Conservation (phyloP, 2,329 filamentous ascomycete species). For the Fusarium temperatum region DNA sequence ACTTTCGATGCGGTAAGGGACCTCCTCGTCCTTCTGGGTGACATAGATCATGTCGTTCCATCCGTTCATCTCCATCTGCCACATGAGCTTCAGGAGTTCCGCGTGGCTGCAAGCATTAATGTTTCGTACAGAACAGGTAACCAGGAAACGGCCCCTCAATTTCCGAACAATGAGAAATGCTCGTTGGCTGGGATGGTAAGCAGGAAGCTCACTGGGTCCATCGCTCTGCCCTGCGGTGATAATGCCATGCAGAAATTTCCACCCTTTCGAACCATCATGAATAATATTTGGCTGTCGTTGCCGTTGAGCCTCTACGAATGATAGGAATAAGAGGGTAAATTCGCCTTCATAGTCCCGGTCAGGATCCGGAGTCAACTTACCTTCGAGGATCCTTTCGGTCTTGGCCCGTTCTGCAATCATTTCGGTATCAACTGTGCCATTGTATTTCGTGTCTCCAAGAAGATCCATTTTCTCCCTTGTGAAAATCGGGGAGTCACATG, state of each 20-base stretch:
- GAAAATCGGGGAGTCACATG: not conserved
- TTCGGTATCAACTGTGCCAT: not conserved
- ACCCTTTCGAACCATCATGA: slow-evolving; percentile 4
- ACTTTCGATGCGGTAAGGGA: slow-evolving; percentile 19
- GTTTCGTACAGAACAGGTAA: not conserved
- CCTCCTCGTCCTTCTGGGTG: slow-evolving; percentile 1
- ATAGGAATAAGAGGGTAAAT: not conserved
- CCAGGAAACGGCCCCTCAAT: not conserved
- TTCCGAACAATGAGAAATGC: slow-evolving; percentile 13
- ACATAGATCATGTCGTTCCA: slow-evolving; percentile 44
- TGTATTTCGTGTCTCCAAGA: not conserved
- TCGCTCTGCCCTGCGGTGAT: not conserved
- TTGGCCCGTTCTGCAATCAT: slow-evolving; percentile 2
- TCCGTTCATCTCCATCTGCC: slow-evolving; percentile 16
- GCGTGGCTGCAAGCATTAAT: slow-evolving; percentile 17
- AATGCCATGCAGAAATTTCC: slow-evolving; percentile 16
- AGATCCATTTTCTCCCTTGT: not conserved
- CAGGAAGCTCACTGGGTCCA: not conserved
- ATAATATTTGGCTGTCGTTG: not conserved
- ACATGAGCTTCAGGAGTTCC: slow-evolving; percentile 25
- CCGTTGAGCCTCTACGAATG: not conserved
- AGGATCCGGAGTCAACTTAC: slow-evolving; percentile 10
- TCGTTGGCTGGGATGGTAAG: slow-evolving; percentile 8
- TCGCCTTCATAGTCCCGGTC: slow-evolving; percentile 9
- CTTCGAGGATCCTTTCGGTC: slow-evolving; percentile 11